phyloP scores from a whole-genome alignment of 2,329 filamentous ascomycete species.

The Curvularia spicifera region DNA sequence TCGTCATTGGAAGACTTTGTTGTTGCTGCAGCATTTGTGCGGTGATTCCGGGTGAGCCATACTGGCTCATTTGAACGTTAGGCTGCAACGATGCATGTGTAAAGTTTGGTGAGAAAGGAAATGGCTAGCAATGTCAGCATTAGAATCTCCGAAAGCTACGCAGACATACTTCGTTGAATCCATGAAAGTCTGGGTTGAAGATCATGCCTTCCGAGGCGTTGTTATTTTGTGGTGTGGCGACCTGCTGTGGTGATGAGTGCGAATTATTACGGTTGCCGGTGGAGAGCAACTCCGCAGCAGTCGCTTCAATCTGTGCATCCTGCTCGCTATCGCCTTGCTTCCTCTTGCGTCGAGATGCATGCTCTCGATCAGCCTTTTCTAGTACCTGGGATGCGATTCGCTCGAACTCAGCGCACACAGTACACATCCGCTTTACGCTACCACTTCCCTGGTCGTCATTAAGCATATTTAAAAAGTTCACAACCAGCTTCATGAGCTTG shows the following conservation, averaged over 20 bases:
- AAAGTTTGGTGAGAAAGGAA: conserved; percentile 51
- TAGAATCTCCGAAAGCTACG: not conserved
- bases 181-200: conserved; percentile 46
- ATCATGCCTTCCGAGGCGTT: conserved; percentile 33
- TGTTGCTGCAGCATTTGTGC: conserved; percentile 42
- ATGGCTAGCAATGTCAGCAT: conserved; percentile 40
- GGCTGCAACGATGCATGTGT: conserved; percentile 47
- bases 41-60: conserved; percentile 41
- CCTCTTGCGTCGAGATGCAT: conserved; percentile 79
- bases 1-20: conserved; percentile 32
- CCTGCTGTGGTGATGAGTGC: conserved; percentile 37
- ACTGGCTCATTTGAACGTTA: conserved; percentile 37
- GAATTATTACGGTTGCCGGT: conserved; percentile 37
- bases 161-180: conserved; percentile 47
- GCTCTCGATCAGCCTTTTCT: conserved; percentile 88
- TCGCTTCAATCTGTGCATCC: conserved; percentile 48
- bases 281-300: conserved; percentile 45
- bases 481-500: conserved; percentile 88
- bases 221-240: conserved; percentile 26
- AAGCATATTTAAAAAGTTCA: conserved; percentile 87
- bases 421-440: conserved; percentile 91
- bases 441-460: conserved; percentile 89
- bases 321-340: conserved; percentile 68
- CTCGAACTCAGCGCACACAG: conserved; percentile 94
- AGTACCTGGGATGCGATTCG: conserved; percentile 89